Conservation (phyloP, 2,329 filamentous ascomycete genomes). For the Aureobasidium sp. region DNA sequence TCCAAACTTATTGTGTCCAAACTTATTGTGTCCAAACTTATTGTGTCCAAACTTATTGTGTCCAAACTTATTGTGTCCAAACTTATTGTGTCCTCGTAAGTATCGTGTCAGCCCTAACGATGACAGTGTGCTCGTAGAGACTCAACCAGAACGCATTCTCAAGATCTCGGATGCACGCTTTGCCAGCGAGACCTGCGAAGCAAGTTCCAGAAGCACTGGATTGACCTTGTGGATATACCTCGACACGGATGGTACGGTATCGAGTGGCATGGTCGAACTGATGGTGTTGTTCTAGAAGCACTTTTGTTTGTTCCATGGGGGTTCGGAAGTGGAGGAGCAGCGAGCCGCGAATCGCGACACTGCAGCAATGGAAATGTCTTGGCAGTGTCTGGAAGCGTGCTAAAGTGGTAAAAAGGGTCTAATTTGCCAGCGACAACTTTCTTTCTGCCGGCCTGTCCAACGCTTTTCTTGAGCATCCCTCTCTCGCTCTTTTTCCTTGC, state of each 20-base stretch:
- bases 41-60: background rate
- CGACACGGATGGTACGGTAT: background rate
- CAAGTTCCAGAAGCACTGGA: too few species aligned
- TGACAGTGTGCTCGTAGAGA: background rate
- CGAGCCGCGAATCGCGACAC: background rate
- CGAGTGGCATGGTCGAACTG: background rate
- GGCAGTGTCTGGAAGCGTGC: slow-evolving; percentile 1
- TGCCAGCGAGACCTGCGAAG: background rate
- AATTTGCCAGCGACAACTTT: slow-evolving; percentile 4
- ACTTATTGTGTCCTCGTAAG: background rate
- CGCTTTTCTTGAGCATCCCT: slow-evolving; percentile 5
- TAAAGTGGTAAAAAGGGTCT: slow-evolving; percentile 5
- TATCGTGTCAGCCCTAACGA: background rate
- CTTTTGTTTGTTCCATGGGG: background rate
- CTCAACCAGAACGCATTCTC: background rate
- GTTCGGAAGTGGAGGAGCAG: background rate
- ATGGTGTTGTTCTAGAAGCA: background rate
- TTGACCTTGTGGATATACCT: background rate
- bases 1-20: background rate
- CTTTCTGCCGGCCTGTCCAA: slow-evolving; percentile 6
- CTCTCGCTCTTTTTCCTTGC: background rate
- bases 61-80: background rate
- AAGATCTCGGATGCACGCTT: background rate
- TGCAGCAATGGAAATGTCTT: background rate
- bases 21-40: too few species aligned